Evolutionary conservation across 108 stramenopile genomes (phyloP).

Genomic region (Skeletonema potamos): DNA sequence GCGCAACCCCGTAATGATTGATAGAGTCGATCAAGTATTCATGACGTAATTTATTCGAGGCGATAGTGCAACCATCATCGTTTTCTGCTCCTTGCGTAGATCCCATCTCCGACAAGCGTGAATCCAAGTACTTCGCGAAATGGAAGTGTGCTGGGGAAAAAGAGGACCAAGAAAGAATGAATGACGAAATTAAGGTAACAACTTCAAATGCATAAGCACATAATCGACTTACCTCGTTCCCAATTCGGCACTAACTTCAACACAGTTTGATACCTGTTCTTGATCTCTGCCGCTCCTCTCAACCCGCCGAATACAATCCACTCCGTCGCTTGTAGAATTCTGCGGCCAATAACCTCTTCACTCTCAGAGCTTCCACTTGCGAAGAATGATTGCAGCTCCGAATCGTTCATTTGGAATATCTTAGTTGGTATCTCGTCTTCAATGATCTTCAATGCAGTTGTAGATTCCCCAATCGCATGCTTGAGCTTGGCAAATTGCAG

Average conservation of each 20-base stretch:
- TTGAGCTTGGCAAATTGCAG: conserved; percentile 84
- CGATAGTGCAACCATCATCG: conserved; percentile 40
- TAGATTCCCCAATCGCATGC: conserved; percentile 58
- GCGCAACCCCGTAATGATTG: conserved; percentile 63
- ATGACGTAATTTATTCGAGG: conserved; percentile 60
- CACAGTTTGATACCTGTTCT: conserved; percentile 62
- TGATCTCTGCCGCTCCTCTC: conserved; percentile 68
- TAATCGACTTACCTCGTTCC: conserved; percentile 71
- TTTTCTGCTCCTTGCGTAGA: conserved; percentile 39
- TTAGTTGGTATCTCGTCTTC: conserved; percentile 48
- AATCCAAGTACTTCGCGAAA: conserved; percentile 79
- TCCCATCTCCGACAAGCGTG: conserved; percentile 41
- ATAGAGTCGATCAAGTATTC: conserved; percentile 71
- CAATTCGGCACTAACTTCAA: conserved; percentile 67
- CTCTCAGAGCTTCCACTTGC: conserved; percentile 25
- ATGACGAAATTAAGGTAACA: neutral
- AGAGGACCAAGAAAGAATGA: conserved; percentile 1
- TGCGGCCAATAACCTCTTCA: conserved; percentile 45
- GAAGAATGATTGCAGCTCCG: conserved; percentile 14
- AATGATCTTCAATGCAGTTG: conserved; percentile 66
- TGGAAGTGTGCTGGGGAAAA: conserved; percentile 61
- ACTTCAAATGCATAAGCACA: neutral
- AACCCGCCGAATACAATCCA: conserved; percentile 83
- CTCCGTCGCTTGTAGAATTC: conserved; percentile 66
- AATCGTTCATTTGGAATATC: conserved; percentile 30